Base-by-base conservation (phyloP, 2,329 filamentous ascomycete genomes). In the Ophiosphaerella korrae region DNA sequence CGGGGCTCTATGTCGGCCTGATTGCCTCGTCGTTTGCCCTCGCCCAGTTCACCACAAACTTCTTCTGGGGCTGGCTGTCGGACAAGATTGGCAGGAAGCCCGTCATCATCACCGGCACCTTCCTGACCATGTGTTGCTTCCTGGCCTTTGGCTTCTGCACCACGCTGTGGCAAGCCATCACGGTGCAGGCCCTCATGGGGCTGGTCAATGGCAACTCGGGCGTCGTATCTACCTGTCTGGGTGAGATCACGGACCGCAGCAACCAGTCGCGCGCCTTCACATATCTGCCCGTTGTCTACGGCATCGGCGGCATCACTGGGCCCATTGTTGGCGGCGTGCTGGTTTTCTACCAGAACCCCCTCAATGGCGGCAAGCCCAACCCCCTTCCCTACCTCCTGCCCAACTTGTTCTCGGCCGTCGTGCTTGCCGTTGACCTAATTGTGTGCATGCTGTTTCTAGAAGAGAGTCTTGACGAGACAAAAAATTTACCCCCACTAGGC, bases 241-340 rank as follows among this genome's bases (percentile, higher is more conserved):
- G 94, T 35, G 94, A 99, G 73, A 88, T 99, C 45, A 99, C 94
- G 1, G 92, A 97, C 70, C 86, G 91, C 47, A 94, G 88, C 57
- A 99, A 99, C 72, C 94, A 99, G 79, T 94, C 90, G 67, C 84
- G 84, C 45, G 94, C 92, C 0, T 99, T 99, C 66, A 94, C 90
- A 1, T 99, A 96, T 77, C 79, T 99, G 36, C 94, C 94, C 0
- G 88, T 97, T 34, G 88, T 97, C n/a, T 99, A 99, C 74, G 93
- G 93, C 3, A 80, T 99, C 31, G 94, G 94, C 14, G 90, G 90
- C 37, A 96, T 99, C 54, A 94, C 92, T 0, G 94, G 94, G 0
- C 94, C 94, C 0, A 86, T 95, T 1, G 76, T 97, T n/a, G 94
- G 94, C 12, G 94, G 94, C 0, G 72, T 97, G 35, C 75, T 97